Evolutionary conservation across 352 stramenopile genomes (phyloP).

Genomic region (Phytophthora syringae): DNA sequence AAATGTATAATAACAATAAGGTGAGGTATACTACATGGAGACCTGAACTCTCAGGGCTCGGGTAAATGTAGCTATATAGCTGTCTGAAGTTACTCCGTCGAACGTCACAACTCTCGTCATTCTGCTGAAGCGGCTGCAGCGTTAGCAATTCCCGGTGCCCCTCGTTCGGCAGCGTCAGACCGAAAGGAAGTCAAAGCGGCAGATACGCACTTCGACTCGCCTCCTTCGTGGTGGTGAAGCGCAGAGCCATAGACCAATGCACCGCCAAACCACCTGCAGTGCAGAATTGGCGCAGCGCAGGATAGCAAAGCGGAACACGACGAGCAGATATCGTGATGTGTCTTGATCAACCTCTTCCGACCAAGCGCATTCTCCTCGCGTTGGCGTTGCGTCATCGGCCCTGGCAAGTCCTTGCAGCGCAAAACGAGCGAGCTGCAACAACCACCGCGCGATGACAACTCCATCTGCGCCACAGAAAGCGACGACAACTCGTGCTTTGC

Average conservation of each 20-base stretch:
- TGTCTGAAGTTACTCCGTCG: no score
- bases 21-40: no score
- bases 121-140: constrained; percentile 26
- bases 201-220: neutral
- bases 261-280: constrained; percentile 21
- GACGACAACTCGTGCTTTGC: constrained; percentile 5
- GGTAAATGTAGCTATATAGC: no score
- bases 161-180: neutral
- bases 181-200: constrained; percentile 4
- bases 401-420: constrained; percentile 14
- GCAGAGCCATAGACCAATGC: constrained; percentile 21
- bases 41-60: no score
- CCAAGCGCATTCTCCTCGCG: constrained; percentile 30
- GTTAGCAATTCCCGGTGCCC: constrained; percentile 20
- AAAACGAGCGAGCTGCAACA: constrained; percentile 30
- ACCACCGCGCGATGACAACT: constrained; percentile 30
- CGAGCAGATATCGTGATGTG: constrained; percentile 15
- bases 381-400: constrained; percentile 25
- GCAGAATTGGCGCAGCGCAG: constrained; percentile 8
- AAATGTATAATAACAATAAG: no score
- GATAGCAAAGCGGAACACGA: constrained; percentile 8
- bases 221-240: neutral
- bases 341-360: constrained; percentile 2
- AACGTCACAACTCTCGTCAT: constrained; percentile 2
- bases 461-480: constrained; percentile 17